These are phyloP conservation scores for Tolypocladium ophioglossoides DNA, from an alignment of 2,329 filamentous ascomycete species.

Conservation along the genomic window DNA sequence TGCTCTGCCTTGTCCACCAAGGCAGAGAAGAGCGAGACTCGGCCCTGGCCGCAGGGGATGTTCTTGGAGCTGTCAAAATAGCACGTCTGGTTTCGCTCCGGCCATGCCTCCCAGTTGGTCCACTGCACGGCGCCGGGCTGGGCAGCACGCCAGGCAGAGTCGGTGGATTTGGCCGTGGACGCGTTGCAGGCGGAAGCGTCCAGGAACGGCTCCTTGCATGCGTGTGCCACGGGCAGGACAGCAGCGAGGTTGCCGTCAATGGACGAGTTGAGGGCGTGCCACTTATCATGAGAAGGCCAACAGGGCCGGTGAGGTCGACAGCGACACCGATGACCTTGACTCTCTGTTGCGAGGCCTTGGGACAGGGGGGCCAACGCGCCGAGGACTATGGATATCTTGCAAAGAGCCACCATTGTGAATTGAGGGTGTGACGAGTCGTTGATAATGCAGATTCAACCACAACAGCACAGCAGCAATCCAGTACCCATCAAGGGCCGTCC, in stretches of 20 bases:
- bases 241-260: conserved; percentile 37
- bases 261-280: conserved; percentile 38
- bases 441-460: no score
- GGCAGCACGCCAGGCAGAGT: conserved; percentile 23
- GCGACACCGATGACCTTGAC: conserved; percentile 20
- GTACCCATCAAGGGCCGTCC: no score
- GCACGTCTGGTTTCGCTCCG: conserved; percentile 22
- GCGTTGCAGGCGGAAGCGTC: conserved; percentile 28
- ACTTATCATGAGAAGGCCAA: conserved; percentile 36
- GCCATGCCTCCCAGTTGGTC: conserved; percentile 28
- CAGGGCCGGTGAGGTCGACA: conserved; percentile 36
- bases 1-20: conserved; percentile 18
- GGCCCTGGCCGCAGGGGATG: conserved; percentile 20
- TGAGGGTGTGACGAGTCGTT: no score
- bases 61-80: conserved; percentile 17
- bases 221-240: conserved; percentile 36
- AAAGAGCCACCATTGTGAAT: no score
- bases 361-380: not conserved
- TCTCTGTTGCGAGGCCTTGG: not conserved
- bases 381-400: no score
- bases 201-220: conserved; percentile 36
- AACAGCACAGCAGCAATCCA: no score
- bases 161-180: conserved; percentile 16
- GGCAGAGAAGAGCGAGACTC: conserved; percentile 24
- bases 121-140: conserved; percentile 24